phyloP scores from a whole-genome alignment of 2,329 filamentous ascomycete species.

The Lachnellula subtilissima region DNA sequence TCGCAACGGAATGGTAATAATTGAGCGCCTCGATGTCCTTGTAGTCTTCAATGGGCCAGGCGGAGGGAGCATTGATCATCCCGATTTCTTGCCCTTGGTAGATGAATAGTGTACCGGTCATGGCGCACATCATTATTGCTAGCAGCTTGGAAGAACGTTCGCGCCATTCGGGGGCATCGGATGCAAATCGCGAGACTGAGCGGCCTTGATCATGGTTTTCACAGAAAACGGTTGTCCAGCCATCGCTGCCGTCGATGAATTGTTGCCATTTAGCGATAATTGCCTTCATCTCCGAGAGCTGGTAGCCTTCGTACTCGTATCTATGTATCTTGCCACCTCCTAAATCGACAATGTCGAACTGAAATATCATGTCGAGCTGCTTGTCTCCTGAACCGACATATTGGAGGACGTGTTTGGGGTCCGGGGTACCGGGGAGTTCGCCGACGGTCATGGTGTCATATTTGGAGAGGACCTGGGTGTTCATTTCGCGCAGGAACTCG shows the following conservation, averaged over 20 bases:
- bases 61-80: slow-evolving; percentile 51
- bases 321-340: slow-evolving; percentile 53
- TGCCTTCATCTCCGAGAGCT: slow-evolving; percentile 44
- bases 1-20: slow-evolving; percentile 43
- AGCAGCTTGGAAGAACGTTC: slow-evolving; percentile 44
- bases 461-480: slow-evolving; percentile 48
- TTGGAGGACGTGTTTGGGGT: slow-evolving; percentile 50
- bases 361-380: slow-evolving; percentile 67
- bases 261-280: slow-evolving; percentile 46
- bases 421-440: slow-evolving; percentile 60
- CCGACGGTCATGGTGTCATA: slow-evolving; percentile 69
- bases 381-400: slow-evolving; percentile 55
- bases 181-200: slow-evolving; percentile 47
- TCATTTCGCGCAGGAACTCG: slow-evolving; percentile 64
- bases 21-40: slow-evolving; percentile 47
- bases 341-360: slow-evolving; percentile 60
- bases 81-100: slow-evolving; percentile 59
- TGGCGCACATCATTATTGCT: slow-evolving; percentile 43
- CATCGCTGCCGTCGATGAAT: slow-evolving; percentile 48
- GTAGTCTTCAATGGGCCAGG: slow-evolving; percentile 47
- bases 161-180: slow-evolving; percentile 21
- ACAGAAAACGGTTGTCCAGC: slow-evolving; percentile 56
- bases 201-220: slow-evolving; percentile 62
- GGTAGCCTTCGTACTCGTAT: slow-evolving; percentile 42
- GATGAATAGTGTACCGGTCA: slow-evolving; percentile 52